These are phyloP conservation scores for Huntiella savannae DNA, from an alignment of 2,329 filamentous ascomycete genomes.

Conservation along the genomic window DNA sequence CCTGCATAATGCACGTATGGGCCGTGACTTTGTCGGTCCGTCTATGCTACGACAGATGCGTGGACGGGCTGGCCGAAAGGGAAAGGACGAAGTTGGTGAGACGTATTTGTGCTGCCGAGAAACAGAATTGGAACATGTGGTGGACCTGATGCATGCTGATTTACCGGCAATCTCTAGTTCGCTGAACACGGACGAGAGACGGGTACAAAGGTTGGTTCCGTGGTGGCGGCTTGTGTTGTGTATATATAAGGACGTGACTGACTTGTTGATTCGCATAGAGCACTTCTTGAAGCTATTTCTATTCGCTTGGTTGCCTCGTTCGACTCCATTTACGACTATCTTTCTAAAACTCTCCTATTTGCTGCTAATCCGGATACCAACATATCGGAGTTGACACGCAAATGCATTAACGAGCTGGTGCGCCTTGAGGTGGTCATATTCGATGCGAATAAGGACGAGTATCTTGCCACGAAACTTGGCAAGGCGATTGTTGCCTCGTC, in stretches of 20 bases:
- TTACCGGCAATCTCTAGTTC: constrained; percentile 52
- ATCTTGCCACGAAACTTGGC: constrained; percentile 44
- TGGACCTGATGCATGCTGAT: constrained; percentile 53
- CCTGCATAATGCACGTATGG: constrained; percentile 57
- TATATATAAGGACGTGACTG: not conserved
- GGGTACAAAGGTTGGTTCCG: constrained; percentile 38
- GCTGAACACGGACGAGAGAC: constrained; percentile 44
- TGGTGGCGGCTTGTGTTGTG: not conserved
- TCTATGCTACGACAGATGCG: constrained; percentile 69
- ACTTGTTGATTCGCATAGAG: constrained; percentile 23
- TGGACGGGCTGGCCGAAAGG: constrained; percentile 58
- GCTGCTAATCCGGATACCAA: constrained; percentile 31
- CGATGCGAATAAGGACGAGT: constrained; percentile 25
- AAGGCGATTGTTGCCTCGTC: constrained; percentile 54
- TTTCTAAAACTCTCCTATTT: constrained; percentile 46
- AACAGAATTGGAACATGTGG: constrained; percentile 47
- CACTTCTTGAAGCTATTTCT: constrained; percentile 51
- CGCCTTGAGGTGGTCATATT: constrained; percentile 32
- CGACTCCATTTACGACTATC: constrained; percentile 47
- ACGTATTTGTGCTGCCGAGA: constrained; percentile 58
- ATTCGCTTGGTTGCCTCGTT: constrained; percentile 47
- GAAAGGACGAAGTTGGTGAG: constrained; percentile 59
- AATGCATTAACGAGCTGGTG: constrained; percentile 38
- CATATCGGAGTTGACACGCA: constrained; percentile 34
- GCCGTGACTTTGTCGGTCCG: constrained; percentile 55